phyloP scores from a whole-genome alignment of 2,329 filamentous ascomycete species.

The Exophiala bonariae region DNA sequence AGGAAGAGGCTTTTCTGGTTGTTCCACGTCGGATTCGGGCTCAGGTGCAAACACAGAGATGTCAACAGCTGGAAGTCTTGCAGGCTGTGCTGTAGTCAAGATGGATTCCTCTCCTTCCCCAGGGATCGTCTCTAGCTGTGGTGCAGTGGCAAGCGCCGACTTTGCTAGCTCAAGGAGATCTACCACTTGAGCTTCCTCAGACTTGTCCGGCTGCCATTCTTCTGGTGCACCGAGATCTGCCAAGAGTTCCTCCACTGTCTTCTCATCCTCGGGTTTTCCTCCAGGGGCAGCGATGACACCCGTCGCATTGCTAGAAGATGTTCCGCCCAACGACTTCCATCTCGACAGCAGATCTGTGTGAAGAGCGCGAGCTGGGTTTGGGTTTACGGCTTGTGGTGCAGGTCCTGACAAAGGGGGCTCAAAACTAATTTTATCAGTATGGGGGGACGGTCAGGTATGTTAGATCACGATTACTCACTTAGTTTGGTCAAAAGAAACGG shows the following conservation, averaged over 20 bases:
- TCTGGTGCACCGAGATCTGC: slow-evolving; percentile 33
- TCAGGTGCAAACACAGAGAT: slow-evolving; percentile 24
- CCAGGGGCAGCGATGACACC: background rate
- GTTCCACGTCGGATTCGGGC: slow-evolving; percentile 17
- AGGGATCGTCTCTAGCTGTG: slow-evolving; percentile 3
- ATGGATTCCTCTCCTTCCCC: slow-evolving; percentile 3
- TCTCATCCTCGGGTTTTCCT: slow-evolving; percentile 25
- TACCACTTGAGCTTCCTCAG: slow-evolving; percentile 29
- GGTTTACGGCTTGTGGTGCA: slow-evolving; percentile 7
- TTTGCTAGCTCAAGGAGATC: slow-evolving; percentile 29
- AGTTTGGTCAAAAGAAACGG: slow-evolving; percentile 32
- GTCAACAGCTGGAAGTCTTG: slow-evolving; percentile 19
- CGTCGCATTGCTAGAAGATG: slow-evolving; percentile 1
- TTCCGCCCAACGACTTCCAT: slow-evolving; percentile 25
- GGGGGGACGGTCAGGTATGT: background rate
- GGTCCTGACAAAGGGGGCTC: slow-evolving; percentile 5
- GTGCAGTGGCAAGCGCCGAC: slow-evolving; percentile 18
- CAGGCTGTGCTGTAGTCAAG: background rate
- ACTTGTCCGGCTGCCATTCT: slow-evolving; percentile 25
- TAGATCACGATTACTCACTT: slow-evolving; percentile 25
- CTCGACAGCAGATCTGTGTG: slow-evolving; percentile 25
- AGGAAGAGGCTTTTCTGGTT: background rate
- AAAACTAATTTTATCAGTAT: slow-evolving; percentile 16
- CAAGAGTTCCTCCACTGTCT: slow-evolving; percentile 33
- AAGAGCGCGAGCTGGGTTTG: slow-evolving; percentile 22